Percentiles rank a stretch among this genome's conserved stretches.
Conservation (phyloP, 805 yeast genomes). For the Lachancea waltii region DNA sequence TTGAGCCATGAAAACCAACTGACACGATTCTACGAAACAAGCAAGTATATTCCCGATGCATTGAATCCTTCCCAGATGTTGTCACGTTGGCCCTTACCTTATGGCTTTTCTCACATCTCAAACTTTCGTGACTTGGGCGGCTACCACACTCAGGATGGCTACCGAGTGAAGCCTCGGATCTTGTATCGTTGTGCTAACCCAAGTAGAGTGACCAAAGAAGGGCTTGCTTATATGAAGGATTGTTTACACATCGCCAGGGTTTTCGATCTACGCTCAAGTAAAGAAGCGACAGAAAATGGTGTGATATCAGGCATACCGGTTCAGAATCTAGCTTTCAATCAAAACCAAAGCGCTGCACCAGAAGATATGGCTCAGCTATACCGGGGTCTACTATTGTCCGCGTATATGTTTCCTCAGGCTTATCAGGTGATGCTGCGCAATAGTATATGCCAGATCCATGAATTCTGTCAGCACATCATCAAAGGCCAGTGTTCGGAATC, state of each 20-base stretch:
- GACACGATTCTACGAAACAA: conserved; percentile 41
- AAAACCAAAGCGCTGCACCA: conserved; percentile 53
- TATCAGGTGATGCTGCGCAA: conserved; percentile 50
- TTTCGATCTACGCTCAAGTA: conserved; percentile 61
- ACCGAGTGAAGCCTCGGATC: conserved; percentile 44
- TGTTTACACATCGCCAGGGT: conserved; percentile 38
- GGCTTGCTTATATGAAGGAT: conserved; percentile 36
- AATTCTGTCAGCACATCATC: conserved; percentile 48
- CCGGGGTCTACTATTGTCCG: conserved; percentile 47
- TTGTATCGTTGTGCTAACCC: conserved; percentile 62
- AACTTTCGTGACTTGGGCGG: conserved; percentile 84
- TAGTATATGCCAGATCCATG: conserved; percentile 44
- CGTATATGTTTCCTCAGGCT: conserved; percentile 56
- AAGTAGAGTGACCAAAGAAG: conserved; percentile 44
- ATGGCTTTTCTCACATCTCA: conserved; percentile 33
- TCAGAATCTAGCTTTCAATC: conserved; percentile 53
- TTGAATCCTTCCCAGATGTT: conserved; percentile 14
- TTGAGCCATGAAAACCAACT: conserved; percentile 37
- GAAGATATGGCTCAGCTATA: conserved; percentile 53
- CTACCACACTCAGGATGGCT: conserved; percentile 39
- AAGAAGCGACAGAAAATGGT: conserved; percentile 42
- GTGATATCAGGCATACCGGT: conserved; percentile 35
- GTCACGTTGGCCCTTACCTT: conserved; percentile 23
- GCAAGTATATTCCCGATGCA: conserved; percentile 10
- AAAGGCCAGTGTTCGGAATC: conserved; percentile 38